Conservation (phyloP, 1,284 basidiomycete species). For the Marasmius tenuissimus region DNA sequence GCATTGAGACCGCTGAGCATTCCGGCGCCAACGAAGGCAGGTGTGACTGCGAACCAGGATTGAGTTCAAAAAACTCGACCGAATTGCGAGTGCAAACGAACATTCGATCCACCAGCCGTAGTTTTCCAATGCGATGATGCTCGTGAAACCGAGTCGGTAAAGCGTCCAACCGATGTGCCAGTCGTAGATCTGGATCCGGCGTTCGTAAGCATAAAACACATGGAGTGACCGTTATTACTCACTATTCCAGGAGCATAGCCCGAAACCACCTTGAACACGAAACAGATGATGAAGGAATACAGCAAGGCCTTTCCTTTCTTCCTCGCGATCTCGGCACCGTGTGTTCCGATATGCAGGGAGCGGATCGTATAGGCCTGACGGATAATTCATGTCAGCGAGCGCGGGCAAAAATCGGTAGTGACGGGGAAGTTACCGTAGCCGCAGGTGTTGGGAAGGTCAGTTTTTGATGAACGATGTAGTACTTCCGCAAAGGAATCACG, state of each 20-base stretch:
- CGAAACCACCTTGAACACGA: conserved; percentile 56
- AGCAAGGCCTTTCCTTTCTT: conserved; percentile 59
- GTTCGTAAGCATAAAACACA: neutral
- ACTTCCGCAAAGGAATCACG: conserved; percentile 63
- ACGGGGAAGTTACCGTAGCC: conserved; percentile 50
- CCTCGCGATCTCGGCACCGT: conserved; percentile 50
- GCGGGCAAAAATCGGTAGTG: neutral
- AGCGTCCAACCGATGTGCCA: conserved; percentile 72
- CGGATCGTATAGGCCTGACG: conserved; percentile 60
- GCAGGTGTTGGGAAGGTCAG: conserved; percentile 70
- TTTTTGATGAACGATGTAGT: conserved; percentile 70
- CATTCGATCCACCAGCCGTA: conserved; percentile 56
- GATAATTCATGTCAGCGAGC: neutral
- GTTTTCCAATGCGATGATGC: conserved; percentile 62
- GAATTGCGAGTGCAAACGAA: conserved; percentile 20
- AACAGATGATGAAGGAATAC: conserved; percentile 47
- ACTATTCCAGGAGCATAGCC: conserved; percentile 62
- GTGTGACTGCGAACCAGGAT: conserved; percentile 42
- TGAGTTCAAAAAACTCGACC: conserved; percentile 13
- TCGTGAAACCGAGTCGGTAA: conserved; percentile 59
- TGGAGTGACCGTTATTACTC: conserved; percentile 11
- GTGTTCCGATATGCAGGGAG: conserved; percentile 54
- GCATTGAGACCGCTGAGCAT: conserved; percentile 69
- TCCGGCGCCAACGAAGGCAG: conserved; percentile 69
- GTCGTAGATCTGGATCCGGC: conserved; percentile 48